A percentile compares a stretch with the other conserved stretches of the same genome.
These are phyloP conservation scores for Omphalotus guepiniiformis DNA, from an alignment of 768 basidiomycete species.

Conservation along the genomic window DNA sequence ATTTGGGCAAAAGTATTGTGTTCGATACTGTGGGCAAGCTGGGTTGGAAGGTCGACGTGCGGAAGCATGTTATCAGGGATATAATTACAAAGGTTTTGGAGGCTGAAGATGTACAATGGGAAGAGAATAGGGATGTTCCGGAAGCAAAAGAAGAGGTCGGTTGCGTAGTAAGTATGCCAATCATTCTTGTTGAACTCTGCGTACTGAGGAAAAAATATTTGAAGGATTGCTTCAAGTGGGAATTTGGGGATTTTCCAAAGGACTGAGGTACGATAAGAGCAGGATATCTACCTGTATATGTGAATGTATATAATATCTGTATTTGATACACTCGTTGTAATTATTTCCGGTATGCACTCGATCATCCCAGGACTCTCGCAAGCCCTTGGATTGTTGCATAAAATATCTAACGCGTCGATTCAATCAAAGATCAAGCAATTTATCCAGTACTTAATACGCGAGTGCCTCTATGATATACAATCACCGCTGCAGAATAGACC, in stretches of 20 bases:
- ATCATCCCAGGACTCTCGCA: too few relatives aligned
- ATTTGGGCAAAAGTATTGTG: slow-evolving; percentile 81
- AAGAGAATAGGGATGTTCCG: slow-evolving; percentile 48
- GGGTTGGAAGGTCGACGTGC: slow-evolving; percentile 77
- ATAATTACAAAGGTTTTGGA: slow-evolving; percentile 63
- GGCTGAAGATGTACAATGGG: slow-evolving; percentile 33
- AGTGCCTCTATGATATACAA: too few relatives aligned
- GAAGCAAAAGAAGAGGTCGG: slow-evolving; percentile 54
- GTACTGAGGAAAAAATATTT: slow-evolving; percentile 1
- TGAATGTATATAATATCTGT: too few relatives aligned
- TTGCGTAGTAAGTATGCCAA: slow-evolving; percentile 47
- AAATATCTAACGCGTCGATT: too few relatives aligned
- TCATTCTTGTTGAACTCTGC: neutral
- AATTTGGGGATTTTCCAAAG: slow-evolving; percentile 55
- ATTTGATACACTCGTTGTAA: too few relatives aligned
- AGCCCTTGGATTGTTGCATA: too few relatives aligned
- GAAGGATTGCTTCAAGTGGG: slow-evolving; percentile 79
- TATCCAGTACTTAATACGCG: too few relatives aligned
- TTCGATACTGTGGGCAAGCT: slow-evolving; percentile 85
- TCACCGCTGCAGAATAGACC: too few relatives aligned
- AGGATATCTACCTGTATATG: too few relatives aligned
- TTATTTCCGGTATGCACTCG: too few relatives aligned
- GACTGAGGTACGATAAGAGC: too few relatives aligned
- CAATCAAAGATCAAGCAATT: too few relatives aligned
- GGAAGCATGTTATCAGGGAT: slow-evolving; percentile 69